These are phyloP conservation scores for Truncatella angustata DNA, from an alignment of 2,329 filamentous ascomycete species.

Conservation along the genomic window DNA sequence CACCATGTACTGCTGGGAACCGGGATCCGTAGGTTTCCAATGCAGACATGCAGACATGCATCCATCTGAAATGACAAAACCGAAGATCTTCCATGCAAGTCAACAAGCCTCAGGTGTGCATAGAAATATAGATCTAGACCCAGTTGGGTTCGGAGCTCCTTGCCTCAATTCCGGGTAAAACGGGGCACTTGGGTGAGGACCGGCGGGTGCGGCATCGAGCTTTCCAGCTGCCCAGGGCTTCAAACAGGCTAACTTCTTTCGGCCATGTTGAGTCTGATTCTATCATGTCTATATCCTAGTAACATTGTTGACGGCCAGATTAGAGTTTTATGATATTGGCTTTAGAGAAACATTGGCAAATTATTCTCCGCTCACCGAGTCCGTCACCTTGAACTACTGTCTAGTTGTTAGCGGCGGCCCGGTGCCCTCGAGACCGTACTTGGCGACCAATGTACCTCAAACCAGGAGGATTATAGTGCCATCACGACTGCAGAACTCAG, in stretches of 20 bases:
- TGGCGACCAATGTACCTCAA: neutral
- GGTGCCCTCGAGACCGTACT: neutral
- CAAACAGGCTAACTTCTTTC: neutral
- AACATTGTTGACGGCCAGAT: neutral
- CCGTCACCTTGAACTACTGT: neutral
- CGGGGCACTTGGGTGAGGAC: neutral
- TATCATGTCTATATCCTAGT: neutral
- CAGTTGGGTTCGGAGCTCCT: slow-evolving; percentile 6
- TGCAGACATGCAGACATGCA: neutral
- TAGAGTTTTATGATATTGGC: neutral
- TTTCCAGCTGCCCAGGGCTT: neutral
- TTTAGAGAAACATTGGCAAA: neutral
- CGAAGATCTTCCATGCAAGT: neutral
- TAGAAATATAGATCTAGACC: neutral
- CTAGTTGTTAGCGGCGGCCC: neutral
- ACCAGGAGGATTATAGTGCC: too few relatives aligned
- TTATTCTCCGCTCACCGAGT: neutral
- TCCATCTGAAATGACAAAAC: neutral
- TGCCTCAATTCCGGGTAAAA: slow-evolving; percentile 9
- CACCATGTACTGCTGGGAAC: too few relatives aligned
- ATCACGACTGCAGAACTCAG: too few relatives aligned
- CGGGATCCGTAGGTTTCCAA: too few relatives aligned
- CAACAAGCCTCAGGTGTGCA: neutral
- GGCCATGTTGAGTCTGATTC: neutral
- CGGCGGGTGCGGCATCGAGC: neutral